Evolutionary conservation across 345 rosid genomes (phyloP).

Genomic region (Brassica carinata): DNA sequence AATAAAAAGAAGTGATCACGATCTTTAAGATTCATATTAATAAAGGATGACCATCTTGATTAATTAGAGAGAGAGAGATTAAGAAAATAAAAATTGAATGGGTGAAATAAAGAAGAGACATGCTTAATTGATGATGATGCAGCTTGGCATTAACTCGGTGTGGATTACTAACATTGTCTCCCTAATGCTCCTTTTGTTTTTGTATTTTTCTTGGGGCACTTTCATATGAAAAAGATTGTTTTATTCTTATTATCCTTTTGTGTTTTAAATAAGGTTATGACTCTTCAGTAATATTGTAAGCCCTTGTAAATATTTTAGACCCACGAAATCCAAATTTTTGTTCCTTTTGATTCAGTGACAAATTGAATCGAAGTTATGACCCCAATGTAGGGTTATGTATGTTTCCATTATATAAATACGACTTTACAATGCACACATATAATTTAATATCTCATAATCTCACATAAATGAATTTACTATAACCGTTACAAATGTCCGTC

Average conservation of each 20-base stretch:
- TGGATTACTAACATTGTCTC: constrained; percentile 37
- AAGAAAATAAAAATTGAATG: not conserved
- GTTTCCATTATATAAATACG: constrained; percentile 10
- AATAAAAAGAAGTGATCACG: constrained; percentile 27
- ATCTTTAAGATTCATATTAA: constrained; percentile 27
- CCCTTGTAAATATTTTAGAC: constrained; percentile 16
- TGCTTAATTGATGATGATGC: constrained; percentile 45
- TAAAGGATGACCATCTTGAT: constrained; percentile 27
- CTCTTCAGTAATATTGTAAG: constrained; percentile 29
- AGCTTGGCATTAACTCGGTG: constrained; percentile 44
- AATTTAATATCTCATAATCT: not conserved
- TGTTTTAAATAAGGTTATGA: constrained; percentile 8
- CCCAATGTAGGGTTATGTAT: constrained; percentile 34
- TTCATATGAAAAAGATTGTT: constrained; percentile 22
- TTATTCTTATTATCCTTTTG: not conserved
- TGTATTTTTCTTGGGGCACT: constrained; percentile 30
- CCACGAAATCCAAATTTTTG: constrained; percentile 25
- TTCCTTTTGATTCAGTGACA: constrained; percentile 28
- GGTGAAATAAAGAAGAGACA: constrained; percentile 37
- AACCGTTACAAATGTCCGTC: not conserved
- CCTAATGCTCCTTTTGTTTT: constrained; percentile 38
- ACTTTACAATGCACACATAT: not conserved
- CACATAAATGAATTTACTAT: not conserved
- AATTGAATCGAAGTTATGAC: constrained; percentile 7
- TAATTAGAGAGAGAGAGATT: constrained; percentile 8